Evolutionary conservation across 2,329 filamentous ascomycete genomes (phyloP).

Genomic region (Hypoxylon sp.): DNA sequence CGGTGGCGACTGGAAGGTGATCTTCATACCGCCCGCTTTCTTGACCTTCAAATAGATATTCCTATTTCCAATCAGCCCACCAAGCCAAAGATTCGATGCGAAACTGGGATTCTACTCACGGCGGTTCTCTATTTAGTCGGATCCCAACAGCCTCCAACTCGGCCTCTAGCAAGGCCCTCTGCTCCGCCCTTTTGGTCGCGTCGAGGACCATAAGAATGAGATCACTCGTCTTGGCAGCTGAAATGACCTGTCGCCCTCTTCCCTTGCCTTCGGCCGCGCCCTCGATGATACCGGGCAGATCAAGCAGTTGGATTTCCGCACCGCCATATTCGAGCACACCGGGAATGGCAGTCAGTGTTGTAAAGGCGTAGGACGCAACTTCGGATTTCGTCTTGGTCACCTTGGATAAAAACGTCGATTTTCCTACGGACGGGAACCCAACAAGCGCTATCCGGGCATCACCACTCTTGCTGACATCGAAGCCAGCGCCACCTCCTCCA

Average conservation of each 20-base stretch:
- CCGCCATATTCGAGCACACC: slow-evolving; percentile 98
- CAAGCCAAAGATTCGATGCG: background rate
- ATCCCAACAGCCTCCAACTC: slow-evolving; percentile 97
- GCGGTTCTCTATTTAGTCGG: slow-evolving; percentile 89
- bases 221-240: slow-evolving; percentile 97
- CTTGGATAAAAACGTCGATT: slow-evolving; percentile 98
- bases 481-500: slow-evolving; percentile 84
- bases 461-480: slow-evolving; percentile 95
- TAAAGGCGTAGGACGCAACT: slow-evolving; percentile 97
- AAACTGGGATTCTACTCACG: slow-evolving; percentile 67
- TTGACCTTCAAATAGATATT: slow-evolving; percentile 98
- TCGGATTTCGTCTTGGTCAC: slow-evolving; percentile 98
- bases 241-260: slow-evolving; percentile 95
- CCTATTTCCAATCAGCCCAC: slow-evolving; percentile 60
- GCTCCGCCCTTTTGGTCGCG: slow-evolving; percentile 95
- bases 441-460: slow-evolving; percentile 97
- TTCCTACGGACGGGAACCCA: slow-evolving; percentile 98
- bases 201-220: slow-evolving; percentile 97
- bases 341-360: slow-evolving; percentile 95
- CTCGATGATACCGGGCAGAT: slow-evolving; percentile 98
- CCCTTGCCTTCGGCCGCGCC: slow-evolving; percentile 97
- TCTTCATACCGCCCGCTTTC: slow-evolving; percentile 98
- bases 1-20: slow-evolving; percentile 91
- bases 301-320: slow-evolving; percentile 97
- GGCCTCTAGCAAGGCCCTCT: slow-evolving; percentile 88